Conservation (phyloP, 345 rosid genomes). For the Camelina laxa region DNA sequence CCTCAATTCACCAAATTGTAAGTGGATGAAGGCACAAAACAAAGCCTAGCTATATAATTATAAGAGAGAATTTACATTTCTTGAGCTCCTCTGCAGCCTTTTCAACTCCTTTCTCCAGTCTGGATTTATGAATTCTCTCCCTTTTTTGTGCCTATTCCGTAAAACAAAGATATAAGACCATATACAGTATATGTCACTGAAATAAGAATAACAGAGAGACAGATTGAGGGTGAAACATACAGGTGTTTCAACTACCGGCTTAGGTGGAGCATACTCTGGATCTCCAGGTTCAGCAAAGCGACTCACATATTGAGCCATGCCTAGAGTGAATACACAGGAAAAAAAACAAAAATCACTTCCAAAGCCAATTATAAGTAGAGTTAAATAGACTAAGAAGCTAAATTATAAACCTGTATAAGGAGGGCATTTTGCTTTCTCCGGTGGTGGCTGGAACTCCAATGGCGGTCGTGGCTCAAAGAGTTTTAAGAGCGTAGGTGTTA, state of each 20-base stretch:
- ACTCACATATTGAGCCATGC: slow-evolving; percentile 88
- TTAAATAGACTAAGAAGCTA: slow-evolving; percentile 3
- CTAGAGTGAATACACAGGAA: slow-evolving; percentile 43
- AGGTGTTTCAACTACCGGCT: slow-evolving; percentile 75
- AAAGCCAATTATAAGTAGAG: not conserved
- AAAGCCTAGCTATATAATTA: slow-evolving; percentile 11
- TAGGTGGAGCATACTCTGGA: slow-evolving; percentile 89
- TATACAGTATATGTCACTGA: not conserved
- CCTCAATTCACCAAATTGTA: slow-evolving; percentile 8
- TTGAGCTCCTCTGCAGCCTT: slow-evolving; percentile 80
- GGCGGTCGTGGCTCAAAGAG: slow-evolving; percentile 95
- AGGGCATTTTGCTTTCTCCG: slow-evolving; percentile 89
- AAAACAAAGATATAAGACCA: slow-evolving; percentile 13
- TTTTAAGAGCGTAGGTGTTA: slow-evolving; percentile 84
- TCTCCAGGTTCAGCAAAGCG: slow-evolving; percentile 88
- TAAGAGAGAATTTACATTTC: slow-evolving; percentile 55
- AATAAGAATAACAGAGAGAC: not conserved
- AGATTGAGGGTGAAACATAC: slow-evolving; percentile 51
- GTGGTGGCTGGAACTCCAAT: slow-evolving; percentile 81
- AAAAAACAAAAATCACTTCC: not conserved
- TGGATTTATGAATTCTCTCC: slow-evolving; percentile 75
- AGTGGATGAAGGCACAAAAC: slow-evolving; percentile 18
- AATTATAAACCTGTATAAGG: slow-evolving; percentile 60
- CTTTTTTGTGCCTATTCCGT: slow-evolving; percentile 63
- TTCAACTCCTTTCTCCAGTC: slow-evolving; percentile 86